A percentile compares a stretch with the other conserved stretches of the same genome.
Evolutionary conservation across 495 filamentous ascomycete species (phyloP).

Genomic region (Corynascus novoguineensis): DNA sequence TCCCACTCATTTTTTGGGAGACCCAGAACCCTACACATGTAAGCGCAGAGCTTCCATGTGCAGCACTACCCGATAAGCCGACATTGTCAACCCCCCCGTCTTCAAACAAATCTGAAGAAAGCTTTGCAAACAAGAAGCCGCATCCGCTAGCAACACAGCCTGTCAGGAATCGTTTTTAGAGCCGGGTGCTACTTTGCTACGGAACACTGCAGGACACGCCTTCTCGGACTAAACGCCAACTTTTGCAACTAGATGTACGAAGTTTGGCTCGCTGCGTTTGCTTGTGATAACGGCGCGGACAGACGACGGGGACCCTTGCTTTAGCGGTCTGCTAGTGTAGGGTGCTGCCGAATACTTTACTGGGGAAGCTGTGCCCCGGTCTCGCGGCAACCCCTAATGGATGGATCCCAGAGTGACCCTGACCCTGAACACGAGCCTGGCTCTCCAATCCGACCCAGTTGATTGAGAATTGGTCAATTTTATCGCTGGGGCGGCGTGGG

Average conservation of each 20-base stretch:
- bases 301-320: slow-evolving; percentile 1
- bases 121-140: not conserved
- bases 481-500: not conserved
- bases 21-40: too few species aligned
- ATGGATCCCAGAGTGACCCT: slow-evolving; percentile 13
- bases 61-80: too few species aligned
- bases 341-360: not conserved
- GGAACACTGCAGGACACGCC: not conserved
- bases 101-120: too few species aligned
- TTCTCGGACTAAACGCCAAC: not conserved
- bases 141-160: not conserved
- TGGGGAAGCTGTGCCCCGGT: not conserved
- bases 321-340: not conserved
- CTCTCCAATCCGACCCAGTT: not conserved
- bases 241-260: too few species aligned
- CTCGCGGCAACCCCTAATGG: slow-evolving; percentile 2
- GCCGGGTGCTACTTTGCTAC: not conserved
- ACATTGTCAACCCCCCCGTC: too few species aligned
- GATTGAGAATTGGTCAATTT: not conserved
- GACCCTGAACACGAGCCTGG: slow-evolving; percentile 8
- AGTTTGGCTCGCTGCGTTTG: slow-evolving; percentile 7
- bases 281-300: not conserved
- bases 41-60: too few species aligned
- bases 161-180: not conserved
- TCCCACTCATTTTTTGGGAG: too few species aligned